Evolutionary conservation across 371 early-diverging fungal species (phyloP).

Genomic region (Syncephalastrum racemosum): DNA sequence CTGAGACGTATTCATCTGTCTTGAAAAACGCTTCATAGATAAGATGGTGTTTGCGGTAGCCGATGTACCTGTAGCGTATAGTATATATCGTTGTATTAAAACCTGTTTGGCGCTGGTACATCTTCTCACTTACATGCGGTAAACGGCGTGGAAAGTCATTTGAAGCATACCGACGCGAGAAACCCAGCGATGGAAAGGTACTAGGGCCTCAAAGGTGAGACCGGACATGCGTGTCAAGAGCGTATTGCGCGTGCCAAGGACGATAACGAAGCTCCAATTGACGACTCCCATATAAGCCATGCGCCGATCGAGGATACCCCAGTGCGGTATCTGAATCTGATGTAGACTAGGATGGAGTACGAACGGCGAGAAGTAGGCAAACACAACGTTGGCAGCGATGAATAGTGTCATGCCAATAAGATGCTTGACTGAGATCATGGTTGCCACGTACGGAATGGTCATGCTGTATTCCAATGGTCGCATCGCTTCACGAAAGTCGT

Average conservation of each 20-base stretch:
- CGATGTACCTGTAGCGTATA: neutral
- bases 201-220: conserved; percentile 36
- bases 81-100: neutral
- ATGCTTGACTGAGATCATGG: conserved; percentile 41
- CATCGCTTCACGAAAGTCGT: conserved; percentile 3
- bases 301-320: conserved; percentile 38
- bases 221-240: conserved; percentile 39
- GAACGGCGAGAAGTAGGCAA: conserved; percentile 33
- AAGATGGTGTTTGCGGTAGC: neutral
- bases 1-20: conserved; percentile 33
- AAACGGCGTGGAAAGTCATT: conserved; percentile 38
- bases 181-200: conserved; percentile 47
- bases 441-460: conserved; percentile 37
- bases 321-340: conserved; percentile 7
- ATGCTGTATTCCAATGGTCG: conserved; percentile 24
- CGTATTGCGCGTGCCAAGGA: conserved; percentile 40
- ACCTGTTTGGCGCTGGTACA: too few relatives aligned
- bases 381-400: conserved; percentile 30
- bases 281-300: conserved; percentile 40
- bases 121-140: conserved; percentile 30
- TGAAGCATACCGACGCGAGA: conserved; percentile 41
- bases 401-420: conserved; percentile 31
- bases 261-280: conserved; percentile 43
- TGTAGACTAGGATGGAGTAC: conserved; percentile 12
- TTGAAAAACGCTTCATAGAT: conserved; percentile 22